phyloP scores from a whole-genome alignment of 2,329 filamentous ascomycete species.

The Colletotrichum sp. region DNA sequence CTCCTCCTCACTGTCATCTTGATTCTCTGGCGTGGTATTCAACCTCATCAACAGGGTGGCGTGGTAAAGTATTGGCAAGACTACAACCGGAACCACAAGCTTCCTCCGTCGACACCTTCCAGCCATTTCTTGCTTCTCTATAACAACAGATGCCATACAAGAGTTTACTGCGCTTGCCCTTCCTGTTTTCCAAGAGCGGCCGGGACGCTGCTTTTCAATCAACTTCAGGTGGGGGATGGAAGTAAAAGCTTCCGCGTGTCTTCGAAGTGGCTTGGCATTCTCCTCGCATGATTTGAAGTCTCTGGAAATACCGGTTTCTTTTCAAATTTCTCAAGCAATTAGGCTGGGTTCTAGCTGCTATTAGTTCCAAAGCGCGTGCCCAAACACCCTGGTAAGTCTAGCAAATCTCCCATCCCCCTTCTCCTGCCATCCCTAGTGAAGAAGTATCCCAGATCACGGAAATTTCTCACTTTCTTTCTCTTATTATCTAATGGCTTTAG shows the following conservation, averaged over 20 bases:
- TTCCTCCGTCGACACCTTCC: neutral
- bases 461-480: fast-evolving
- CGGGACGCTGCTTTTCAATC: neutral
- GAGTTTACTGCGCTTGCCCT: fast-evolving
- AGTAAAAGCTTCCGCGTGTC: neutral
- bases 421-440: fast-evolving
- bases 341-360: fast-evolving
- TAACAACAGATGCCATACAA: fast-evolving
- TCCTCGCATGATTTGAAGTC: fast-evolving
- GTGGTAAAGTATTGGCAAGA: fast-evolving
- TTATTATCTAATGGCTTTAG: neutral
- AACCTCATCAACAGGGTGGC: neutral
- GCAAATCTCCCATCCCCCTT: fast-evolving
- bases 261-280: fast-evolving
- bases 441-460: fast-evolving
- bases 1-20: neutral
- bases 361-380: fast-evolving
- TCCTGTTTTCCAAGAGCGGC: fast-evolving
- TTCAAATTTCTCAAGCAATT: fast-evolving
- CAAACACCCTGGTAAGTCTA: neutral
- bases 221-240: neutral
- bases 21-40: neutral
- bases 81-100: fast-evolving
- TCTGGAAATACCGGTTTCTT: fast-evolving
- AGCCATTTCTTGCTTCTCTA: neutral